Evolutionary conservation across 148 eudicot genomes (phyloP), one percentile per base, ranked within the genome.

Genomic region (Diospyros lotus): DNA sequence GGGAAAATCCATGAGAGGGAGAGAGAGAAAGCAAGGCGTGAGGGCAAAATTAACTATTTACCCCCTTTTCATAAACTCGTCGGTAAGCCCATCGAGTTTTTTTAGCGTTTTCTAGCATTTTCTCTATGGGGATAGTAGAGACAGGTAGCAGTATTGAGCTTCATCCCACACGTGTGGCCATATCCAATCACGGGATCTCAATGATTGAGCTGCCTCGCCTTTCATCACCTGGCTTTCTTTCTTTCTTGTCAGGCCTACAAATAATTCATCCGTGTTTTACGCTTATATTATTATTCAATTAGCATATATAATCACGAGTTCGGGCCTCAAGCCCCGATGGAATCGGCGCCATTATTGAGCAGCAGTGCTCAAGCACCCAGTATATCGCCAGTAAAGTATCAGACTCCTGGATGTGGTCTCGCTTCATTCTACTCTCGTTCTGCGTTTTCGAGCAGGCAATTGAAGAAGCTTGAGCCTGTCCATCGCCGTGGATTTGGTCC

Each of bases 251-350:
- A 61, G 39, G 10, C 46, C 66, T 6, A 40, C 46, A 13, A 64
- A 64, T 4, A 41, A 63, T 3, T 63, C n/a, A 13, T 43, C n/a
- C n/a, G n/a, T 13, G 14, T 12, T 64, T 64, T 40, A 42, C 3
- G 12, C 18, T 12, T 42, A 2, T 12, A 43, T 41, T 41, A 39
- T 63, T 40, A 9, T 40, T 61, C 4, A 62, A 15, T 62, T 39
- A 3, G 38, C 3, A 2, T 3, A 41, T 28, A 41, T 71, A 52
- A 38, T 5, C 0, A 28, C 60, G 17, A 3, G 44, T 45, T 48
- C 42, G 66, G 66, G 4, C 68, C 39, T 63, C 44, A 6, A 52
- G 51, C 13, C 12, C 60, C 4, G 14, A 73, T 64, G 76, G 68
- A 64, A 41, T 48, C 38, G 52, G 6, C 69, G 2, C 10, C 46